Evolutionary conservation across 306 rosid species (phyloP).

Genomic region (Benincasa hispida): DNA sequence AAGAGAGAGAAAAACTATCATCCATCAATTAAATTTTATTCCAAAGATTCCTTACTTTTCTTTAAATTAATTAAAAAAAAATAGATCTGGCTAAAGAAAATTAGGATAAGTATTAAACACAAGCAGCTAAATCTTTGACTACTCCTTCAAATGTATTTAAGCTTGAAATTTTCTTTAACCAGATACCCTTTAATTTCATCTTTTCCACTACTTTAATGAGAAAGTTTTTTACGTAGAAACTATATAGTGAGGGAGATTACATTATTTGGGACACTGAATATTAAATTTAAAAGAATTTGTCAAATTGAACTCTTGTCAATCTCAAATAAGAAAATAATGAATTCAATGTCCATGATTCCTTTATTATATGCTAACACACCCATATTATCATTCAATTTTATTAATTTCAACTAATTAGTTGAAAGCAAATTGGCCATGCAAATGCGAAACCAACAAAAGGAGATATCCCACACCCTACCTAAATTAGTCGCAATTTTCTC

Average conservation of each 20-base stretch:
- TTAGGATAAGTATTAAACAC: not conserved
- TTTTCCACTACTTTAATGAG: not conserved
- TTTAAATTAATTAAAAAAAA: not conserved
- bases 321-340: not conserved
- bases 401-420: not conserved
- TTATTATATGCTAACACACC: not conserved
- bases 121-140: not conserved
- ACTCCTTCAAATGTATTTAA: not conserved
- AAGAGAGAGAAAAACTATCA: too few species aligned
- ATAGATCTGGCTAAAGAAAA: not conserved
- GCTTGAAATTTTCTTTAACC: too few species aligned
- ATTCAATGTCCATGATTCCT: not conserved
- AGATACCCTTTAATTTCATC: not conserved
- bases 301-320: not conserved
- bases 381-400: not conserved
- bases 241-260: not conserved
- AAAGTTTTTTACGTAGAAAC: not conserved
- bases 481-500: not conserved
- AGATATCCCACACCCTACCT: not conserved
- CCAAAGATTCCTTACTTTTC: not conserved
- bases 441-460: not conserved
- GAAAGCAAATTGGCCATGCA: not conserved
- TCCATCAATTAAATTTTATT: not conserved
- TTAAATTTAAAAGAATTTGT: not conserved
- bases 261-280: not conserved